Evolutionary conservation across 768 basidiomycete species (phyloP).

Genomic region (Auriscalpium orientale): DNA sequence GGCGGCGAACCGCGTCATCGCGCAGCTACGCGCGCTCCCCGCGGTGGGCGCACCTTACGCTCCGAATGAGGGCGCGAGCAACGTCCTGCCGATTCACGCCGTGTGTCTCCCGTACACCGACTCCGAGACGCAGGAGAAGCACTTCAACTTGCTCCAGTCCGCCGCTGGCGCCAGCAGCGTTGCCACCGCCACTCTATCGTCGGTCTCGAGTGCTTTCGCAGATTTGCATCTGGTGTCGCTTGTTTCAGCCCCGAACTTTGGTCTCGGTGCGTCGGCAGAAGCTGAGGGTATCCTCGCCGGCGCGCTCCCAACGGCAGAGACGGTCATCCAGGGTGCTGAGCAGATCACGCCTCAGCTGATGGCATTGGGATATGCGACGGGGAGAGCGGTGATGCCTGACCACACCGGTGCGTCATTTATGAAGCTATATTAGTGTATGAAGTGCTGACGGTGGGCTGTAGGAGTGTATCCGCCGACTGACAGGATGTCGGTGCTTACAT

Average conservation of each 20-base stretch:
- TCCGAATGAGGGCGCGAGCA: slow-evolving; percentile 29
- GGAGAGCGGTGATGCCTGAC: slow-evolving; percentile 53
- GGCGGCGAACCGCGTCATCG: slow-evolving; percentile 62
- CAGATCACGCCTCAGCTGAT: slow-evolving; percentile 72
- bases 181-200: slow-evolving; percentile 41
- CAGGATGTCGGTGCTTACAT: slow-evolving; percentile 71
- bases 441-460: slow-evolving; percentile 14
- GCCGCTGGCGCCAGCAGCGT: slow-evolving; percentile 24
- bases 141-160: slow-evolving; percentile 42
- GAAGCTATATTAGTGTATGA: neutral
- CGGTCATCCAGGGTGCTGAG: slow-evolving; percentile 59
- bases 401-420: slow-evolving; percentile 42
- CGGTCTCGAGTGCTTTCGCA: slow-evolving; percentile 43
- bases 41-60: slow-evolving; percentile 26
- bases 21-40: slow-evolving; percentile 61
- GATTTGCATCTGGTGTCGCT: slow-evolving; percentile 58
- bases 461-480: slow-evolving; percentile 68
- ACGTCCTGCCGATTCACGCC: slow-evolving; percentile 57
- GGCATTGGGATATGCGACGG: slow-evolving; percentile 72
- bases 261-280: slow-evolving; percentile 68
- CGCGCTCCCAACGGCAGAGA: slow-evolving; percentile 67
- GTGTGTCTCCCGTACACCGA: slow-evolving; percentile 66
- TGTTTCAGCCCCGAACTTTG: slow-evolving; percentile 52
- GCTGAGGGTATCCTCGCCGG: slow-evolving; percentile 64
- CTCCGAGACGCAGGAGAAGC: slow-evolving; percentile 49